Base-by-base conservation (phyloP, 208 protist species). In the Leishmania arabica region DNA sequence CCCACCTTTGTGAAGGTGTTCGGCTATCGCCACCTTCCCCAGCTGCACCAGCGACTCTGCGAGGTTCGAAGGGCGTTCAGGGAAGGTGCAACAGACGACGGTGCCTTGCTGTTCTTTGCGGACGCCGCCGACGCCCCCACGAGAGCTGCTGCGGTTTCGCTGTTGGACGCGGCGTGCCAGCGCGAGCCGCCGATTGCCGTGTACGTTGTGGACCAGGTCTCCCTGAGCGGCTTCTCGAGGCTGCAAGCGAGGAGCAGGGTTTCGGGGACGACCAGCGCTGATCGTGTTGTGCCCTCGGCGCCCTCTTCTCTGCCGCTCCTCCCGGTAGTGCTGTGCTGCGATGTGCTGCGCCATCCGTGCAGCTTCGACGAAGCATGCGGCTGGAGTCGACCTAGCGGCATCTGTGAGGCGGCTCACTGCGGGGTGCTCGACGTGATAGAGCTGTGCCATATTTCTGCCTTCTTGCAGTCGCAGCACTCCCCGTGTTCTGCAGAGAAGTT, bases 1-100 rank as follows among this genome's bases (percentile, higher is more conserved):
- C 92, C 92, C 7, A 68, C 80, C 6, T 75, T 91, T 5, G 78
- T 93, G 27, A 87, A 88, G 71, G 54, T 58, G 2, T 92, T 91
- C 72, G 87, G 89, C n/a, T 81, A 82, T 27, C 84, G 77, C 7
- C 78, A 88, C 47, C 53, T 83, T 15, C 27, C 51, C 1, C 70
- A 68, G 53, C 72, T 90, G 42, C 75, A 82, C 24, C 51, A 45
- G 0, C 31, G 53, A 21, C 64, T 85, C 27, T 85, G 82, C 64
- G 53, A 66, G 11, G 34, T 78, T 34, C 60, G 64, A 49, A 54
- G 21, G 9, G 42, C 31, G 34, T 27, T 53, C 7, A 71, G 51
- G 66, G n/a, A 62, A 27, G 65, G 37, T 24, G 4, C 65, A 70
- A 19, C 6, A 45, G 31, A 8, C 37, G 65, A 45, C 19, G 65